Evolutionary conservation across 805 yeast species (phyloP).

Genomic region (Barnettozyma vustinii): DNA sequence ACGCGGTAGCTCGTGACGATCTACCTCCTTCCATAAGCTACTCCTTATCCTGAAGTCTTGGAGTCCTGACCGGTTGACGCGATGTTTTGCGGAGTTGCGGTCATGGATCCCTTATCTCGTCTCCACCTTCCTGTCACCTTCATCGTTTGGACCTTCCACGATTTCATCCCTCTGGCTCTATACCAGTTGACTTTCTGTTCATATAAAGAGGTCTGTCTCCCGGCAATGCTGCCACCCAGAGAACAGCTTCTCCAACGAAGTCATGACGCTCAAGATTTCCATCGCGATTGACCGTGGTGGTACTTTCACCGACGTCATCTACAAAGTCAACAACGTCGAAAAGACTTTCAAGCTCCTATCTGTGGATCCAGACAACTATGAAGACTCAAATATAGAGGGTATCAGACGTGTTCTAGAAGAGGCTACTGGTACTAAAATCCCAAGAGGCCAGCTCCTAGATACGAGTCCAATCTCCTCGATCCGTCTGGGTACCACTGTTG

Average conservation of each 20-base stretch:
- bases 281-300: constrained; percentile 32
- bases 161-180: neutral
- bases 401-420: constrained; percentile 40
- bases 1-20: neutral
- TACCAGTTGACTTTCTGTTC: neutral
- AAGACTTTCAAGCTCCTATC: constrained; percentile 41
- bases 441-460: constrained; percentile 28
- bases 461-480: constrained; percentile 36
- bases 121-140: constrained; percentile 3
- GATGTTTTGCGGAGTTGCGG: constrained; percentile 1
- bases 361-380: constrained; percentile 43
- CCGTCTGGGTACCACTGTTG: constrained; percentile 47
- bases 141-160: neutral
- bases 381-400: constrained; percentile 48
- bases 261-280: constrained; percentile 11
- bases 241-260: no score
- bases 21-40: neutral
- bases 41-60: neutral
- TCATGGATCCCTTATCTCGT: constrained; percentile 2
- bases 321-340: constrained; percentile 35
- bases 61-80: neutral
- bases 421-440: constrained; percentile 30
- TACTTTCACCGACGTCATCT: constrained; percentile 44
- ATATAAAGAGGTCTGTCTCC: neutral
- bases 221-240: neutral